Evolutionary conservation across 371 early-diverging fungal species (phyloP), one percentile per base, ranked within the genome.

Genomic region (Paraphysoderma sedebokerense): DNA sequence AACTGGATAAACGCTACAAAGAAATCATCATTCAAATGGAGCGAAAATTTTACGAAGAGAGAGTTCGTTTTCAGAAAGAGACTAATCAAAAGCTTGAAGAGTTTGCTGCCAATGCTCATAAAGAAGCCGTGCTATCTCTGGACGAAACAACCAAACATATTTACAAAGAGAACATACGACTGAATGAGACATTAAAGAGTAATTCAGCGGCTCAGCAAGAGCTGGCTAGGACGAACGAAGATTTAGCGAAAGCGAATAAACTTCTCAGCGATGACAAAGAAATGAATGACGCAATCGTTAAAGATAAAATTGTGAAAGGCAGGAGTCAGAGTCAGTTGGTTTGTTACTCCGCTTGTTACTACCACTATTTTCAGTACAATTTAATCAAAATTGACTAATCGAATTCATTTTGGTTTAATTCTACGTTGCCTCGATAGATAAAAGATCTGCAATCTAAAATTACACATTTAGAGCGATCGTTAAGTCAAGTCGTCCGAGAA

Each of bases 81-180:
- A 65, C 70, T 6, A 68, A 68, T 32, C 50, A 57, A 23, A 64
- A 65, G 42, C 66, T 72, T 17, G 48, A 61, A 15, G 72, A 72
- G 48, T 56, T 72, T 13, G 72, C 72, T 2, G 49, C 68, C 5
- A 65, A 62, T 32, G 72, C 72, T 1, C 70, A 72, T 47, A 45
- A 64, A 57, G 72, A 72, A 53, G 72, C 72, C 5, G 63, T 72
- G 3, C 41, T 47, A 11, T 65, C 66, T 38, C 55, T 72, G 24
- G 58, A 61, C 22, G 62, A 70, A 20, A 70, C 72, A 9, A 65
- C 67, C 19, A 65, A 68, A 47, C 67, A 70, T 23, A 66, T 72
- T 11, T 72, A 61, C 54, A 59, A 61, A 47, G 69, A 72, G 46
- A 72, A 72, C 52, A 46, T 70, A 1, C 56, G 67, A 7, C 63